A percentile compares a stretch with the other conserved stretches of the same genome.
These are phyloP conservation scores for Ascomycota sp. DNA, from an alignment of 2,329 filamentous ascomycete species.

Conservation along the genomic window DNA sequence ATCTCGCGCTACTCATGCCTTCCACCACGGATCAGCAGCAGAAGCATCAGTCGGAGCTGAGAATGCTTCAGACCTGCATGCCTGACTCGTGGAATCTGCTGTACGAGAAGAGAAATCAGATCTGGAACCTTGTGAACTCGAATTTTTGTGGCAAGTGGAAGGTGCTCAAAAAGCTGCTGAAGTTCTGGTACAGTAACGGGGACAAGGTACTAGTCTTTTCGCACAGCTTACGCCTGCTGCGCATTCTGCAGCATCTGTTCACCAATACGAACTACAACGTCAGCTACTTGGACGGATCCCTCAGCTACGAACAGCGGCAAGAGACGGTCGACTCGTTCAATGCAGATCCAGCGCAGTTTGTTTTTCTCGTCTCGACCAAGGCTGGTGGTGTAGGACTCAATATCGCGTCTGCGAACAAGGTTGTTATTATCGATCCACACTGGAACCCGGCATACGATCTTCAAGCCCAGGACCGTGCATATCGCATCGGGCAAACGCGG, in stretches of 20 bases:
- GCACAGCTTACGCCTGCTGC: constrained; percentile 66
- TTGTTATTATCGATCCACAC: constrained; percentile 88
- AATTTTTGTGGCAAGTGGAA: constrained; percentile 97
- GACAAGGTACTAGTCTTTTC: constrained; percentile 94
- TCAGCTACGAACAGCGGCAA: constrained; percentile 65
- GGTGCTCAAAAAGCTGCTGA: constrained; percentile 62
- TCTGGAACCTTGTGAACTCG: constrained; percentile 61
- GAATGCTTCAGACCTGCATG: constrained; percentile 49
- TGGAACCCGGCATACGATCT: constrained; percentile 94
- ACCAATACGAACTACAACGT: constrained; percentile 74
- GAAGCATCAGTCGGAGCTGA: constrained; percentile 57
- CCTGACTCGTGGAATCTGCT: constrained; percentile 55
- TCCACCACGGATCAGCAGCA: constrained; percentile 36
- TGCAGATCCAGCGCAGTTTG: constrained; percentile 63
- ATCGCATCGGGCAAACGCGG: constrained; percentile 77
- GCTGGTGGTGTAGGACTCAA: constrained; percentile 87
- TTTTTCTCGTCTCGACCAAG: constrained; percentile 85
- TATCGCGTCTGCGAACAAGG: constrained; percentile 93
- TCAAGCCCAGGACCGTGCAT: constrained; percentile 87
- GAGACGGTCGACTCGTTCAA: constrained; percentile 80
- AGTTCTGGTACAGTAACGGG: constrained; percentile 71
- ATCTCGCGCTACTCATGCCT: constrained; percentile 73
- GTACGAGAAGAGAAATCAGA: constrained; percentile 52
- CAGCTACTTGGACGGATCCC: constrained; percentile 69
- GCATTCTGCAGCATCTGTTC: constrained; percentile 68